phyloP scores from a whole-genome alignment of 2,329 filamentous ascomycete genomes.

The Penicillium sp. region DNA sequence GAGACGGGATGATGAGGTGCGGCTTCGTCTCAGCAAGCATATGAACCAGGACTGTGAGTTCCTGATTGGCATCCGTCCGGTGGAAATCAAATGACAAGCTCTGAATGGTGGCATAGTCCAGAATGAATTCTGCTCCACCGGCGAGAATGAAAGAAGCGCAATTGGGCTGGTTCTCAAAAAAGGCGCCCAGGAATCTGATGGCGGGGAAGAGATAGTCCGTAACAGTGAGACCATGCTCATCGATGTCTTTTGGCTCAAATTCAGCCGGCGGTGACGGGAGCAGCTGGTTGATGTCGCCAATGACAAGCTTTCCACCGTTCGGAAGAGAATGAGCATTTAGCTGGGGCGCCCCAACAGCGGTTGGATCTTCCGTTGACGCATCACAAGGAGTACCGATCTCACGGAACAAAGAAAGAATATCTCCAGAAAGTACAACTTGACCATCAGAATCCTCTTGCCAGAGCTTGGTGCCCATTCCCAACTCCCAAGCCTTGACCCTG shows the following conservation, averaged over 20 bases:
- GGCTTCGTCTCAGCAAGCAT: conserved; percentile 79
- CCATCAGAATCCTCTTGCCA: conserved; percentile 63
- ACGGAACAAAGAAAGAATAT: conserved; percentile 42
- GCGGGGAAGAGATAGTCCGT: conserved; percentile 74
- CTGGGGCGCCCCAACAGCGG: conserved; percentile 28
- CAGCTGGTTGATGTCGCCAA: conserved; percentile 33
- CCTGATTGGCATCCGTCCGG: conserved; percentile 66
- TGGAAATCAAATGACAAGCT: conserved; percentile 75
- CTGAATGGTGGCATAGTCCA: conserved; percentile 81
- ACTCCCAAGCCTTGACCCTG: conserved; percentile 65
- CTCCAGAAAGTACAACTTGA: conserved; percentile 61
- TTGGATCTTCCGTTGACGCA: conserved; percentile 25
- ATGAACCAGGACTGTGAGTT: conserved; percentile 72
- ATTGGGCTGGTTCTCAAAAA: conserved; percentile 72
- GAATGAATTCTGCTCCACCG: conserved; percentile 78
- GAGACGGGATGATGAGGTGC: conserved; percentile 76
- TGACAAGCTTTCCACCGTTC: conserved; percentile 37
- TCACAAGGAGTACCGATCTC: conserved; percentile 37
- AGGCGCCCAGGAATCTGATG: conserved; percentile 74
- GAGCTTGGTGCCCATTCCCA: conserved; percentile 77
- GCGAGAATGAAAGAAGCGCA: conserved; percentile 73
- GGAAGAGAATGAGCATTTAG: conserved; percentile 36
- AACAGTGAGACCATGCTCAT: conserved; percentile 55
- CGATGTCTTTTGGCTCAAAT: conserved; percentile 52
- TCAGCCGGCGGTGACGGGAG: conserved; percentile 25